Percentiles rank a stretch among this genome's conserved stretches.
phyloP scores from a whole-genome alignment of 2,329 filamentous ascomycete species.

The Diaporthe sp. region DNA sequence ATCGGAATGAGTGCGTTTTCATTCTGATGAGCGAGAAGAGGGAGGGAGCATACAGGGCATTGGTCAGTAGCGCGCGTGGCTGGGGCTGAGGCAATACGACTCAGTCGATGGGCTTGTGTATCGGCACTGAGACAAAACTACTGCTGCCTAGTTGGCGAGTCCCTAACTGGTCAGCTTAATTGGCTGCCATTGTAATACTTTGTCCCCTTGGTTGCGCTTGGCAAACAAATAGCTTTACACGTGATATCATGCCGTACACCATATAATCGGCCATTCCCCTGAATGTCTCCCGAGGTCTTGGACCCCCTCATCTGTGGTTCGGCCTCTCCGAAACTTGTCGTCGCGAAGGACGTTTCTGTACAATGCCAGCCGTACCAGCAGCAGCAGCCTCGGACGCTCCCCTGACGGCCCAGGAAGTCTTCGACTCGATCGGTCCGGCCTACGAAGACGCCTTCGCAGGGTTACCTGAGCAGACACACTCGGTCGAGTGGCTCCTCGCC shows the following conservation, averaged over 20 bases:
- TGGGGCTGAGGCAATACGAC: not conserved
- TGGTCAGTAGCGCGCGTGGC: not conserved
- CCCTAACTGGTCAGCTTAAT: not conserved
- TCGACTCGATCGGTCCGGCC: conserved; percentile 46
- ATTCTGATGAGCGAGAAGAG: not conserved
- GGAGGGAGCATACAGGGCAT: not conserved
- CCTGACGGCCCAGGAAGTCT: conserved; percentile 44
- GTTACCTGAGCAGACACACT: conserved; percentile 43
- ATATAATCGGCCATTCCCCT: not conserved
- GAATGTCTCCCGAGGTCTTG: not conserved
- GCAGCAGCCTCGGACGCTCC: not conserved
- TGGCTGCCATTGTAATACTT: not conserved
- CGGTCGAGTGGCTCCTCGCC: conserved; percentile 46
- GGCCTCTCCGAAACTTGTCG: not conserved
- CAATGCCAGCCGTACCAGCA: not conserved
- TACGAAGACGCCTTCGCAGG: conserved; percentile 48
- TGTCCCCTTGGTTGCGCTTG: not conserved
- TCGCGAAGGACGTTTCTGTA: not conserved
- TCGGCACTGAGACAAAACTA: not conserved
- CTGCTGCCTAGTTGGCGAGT: too few relatives aligned
- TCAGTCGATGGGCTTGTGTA: not conserved
- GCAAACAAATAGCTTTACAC: not conserved
- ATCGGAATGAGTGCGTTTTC: too few relatives aligned
- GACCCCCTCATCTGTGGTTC: not conserved
- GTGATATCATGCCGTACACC: not conserved